These are phyloP conservation scores for Dothideomycetidae sp. DNA, from an alignment of 2,329 filamentous ascomycete species.

Conservation along the genomic window DNA sequence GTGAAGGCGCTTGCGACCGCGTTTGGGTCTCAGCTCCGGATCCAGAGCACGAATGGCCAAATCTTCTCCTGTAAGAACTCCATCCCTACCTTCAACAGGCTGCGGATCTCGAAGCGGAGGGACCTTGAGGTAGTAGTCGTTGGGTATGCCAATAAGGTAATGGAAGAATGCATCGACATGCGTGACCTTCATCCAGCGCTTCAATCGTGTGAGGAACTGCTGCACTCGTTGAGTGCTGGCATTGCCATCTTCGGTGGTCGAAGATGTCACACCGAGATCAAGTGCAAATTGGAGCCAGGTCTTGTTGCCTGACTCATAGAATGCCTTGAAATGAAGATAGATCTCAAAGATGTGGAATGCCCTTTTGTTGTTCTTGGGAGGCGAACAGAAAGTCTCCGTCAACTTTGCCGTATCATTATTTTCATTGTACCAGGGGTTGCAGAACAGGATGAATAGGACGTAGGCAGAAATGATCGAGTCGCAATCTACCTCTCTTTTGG, in stretches of 20 bases:
- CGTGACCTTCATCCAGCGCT: constrained; percentile 96
- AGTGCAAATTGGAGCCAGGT: constrained; percentile 84
- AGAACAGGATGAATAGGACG: constrained; percentile 73
- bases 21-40: constrained; percentile 54
- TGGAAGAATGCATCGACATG: constrained; percentile 92
- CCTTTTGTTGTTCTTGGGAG: constrained; percentile 78
- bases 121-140: constrained; percentile 66
- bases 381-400: constrained; percentile 60
- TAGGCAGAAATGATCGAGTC: constrained; percentile 69
- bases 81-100: constrained; percentile 56
- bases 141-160: constrained; percentile 63
- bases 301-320: constrained; percentile 67
- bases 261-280: constrained; percentile 75
- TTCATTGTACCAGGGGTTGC: constrained; percentile 67
- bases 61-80: constrained; percentile 74
- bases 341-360: constrained; percentile 65
- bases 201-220: constrained; percentile 83
- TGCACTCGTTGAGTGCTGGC: constrained; percentile 79
- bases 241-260: constrained; percentile 67
- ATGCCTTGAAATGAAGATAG: constrained; percentile 60
- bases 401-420: constrained; percentile 56
- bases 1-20: constrained; percentile 37
- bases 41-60: constrained; percentile 72
- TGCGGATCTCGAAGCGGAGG: constrained; percentile 51
- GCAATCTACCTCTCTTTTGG: constrained; percentile 52